These are phyloP conservation scores for Verticillium klebahnii DNA, from an alignment of 2,329 filamentous ascomycete genomes.

Conservation along the genomic window DNA sequence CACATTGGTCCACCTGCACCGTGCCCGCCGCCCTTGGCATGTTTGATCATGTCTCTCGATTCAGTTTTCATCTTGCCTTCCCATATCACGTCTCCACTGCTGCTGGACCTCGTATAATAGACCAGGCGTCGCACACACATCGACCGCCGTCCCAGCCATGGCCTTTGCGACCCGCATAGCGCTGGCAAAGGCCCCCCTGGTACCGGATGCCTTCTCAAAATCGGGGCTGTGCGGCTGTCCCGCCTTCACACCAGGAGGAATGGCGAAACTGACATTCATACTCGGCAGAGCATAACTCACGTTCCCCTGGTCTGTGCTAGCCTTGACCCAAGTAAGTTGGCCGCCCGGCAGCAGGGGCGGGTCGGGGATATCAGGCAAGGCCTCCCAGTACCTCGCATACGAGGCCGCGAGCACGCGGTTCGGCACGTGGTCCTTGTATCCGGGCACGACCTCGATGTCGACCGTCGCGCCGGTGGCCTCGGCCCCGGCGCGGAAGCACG, in stretches of 20 bases:
- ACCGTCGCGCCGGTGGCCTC: conserved; percentile 41
- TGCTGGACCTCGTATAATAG: conserved; percentile 15
- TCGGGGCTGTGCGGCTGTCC: conserved; percentile 17
- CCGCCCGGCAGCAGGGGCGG: conserved; percentile 24
- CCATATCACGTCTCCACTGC: conserved; percentile 13
- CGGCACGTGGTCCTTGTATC: conserved; percentile 52
- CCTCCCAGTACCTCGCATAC: conserved; percentile 41
- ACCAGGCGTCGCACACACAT: conserved; percentile 14
- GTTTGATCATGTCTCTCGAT: background rate
- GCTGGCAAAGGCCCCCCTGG: conserved; percentile 14
- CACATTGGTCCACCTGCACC: background rate
- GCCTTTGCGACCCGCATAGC: conserved; percentile 17
- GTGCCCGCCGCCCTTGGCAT: too few species aligned
- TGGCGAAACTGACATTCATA: conserved; percentile 46
- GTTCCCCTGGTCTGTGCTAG: conserved; percentile 57
- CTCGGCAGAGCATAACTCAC: conserved; percentile 54
- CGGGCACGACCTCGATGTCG: conserved; percentile 32
- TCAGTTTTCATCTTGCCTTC: background rate
- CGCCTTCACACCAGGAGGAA: conserved; percentile 29
- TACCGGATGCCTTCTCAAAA: conserved; percentile 17
- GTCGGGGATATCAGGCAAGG: conserved; percentile 23
- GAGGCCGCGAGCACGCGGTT: conserved; percentile 42
- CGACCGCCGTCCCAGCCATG: conserved; percentile 17
- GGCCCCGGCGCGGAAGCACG: conserved; percentile 34
- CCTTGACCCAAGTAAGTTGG: conserved; percentile 40